These are phyloP conservation scores for Pseudogymnoascus sp. DNA, from an alignment of 2,329 filamentous ascomycete species.

Conservation along the genomic window DNA sequence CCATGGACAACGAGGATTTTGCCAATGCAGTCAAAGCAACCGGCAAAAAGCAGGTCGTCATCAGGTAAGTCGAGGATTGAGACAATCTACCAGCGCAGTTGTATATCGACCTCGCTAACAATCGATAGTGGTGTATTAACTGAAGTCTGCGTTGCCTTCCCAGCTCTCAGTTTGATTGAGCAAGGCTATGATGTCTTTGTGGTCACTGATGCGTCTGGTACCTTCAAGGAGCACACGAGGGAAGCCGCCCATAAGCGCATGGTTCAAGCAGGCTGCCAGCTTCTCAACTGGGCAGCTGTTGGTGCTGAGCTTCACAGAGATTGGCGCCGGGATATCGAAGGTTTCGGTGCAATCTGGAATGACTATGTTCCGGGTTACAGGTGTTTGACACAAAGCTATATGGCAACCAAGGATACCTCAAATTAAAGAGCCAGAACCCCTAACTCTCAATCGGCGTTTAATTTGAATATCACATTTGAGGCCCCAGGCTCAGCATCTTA, in stretches of 20 bases:
- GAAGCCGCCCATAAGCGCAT: background rate
- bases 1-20: background rate
- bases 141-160: background rate
- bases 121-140: background rate
- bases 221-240: background rate
- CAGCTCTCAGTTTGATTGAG: background rate
- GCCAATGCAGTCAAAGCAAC: background rate
- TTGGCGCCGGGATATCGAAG: background rate
- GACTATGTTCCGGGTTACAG: background rate
- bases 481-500: background rate
- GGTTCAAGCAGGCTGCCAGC: background rate
- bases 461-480: background rate
- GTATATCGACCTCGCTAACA: background rate
- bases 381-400: background rate
- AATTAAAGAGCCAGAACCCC: background rate
- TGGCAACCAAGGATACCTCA: background rate
- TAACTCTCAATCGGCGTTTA: too few relatives aligned
- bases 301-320: background rate
- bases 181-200: background rate
- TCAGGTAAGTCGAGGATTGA: background rate
- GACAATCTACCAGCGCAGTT: background rate
- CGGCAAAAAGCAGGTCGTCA: background rate
- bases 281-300: background rate
- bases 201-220: background rate
- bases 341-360: background rate